phyloP scores from a whole-genome alignment of 768 basidiomycete species.

The Lactarius psammicola region DNA sequence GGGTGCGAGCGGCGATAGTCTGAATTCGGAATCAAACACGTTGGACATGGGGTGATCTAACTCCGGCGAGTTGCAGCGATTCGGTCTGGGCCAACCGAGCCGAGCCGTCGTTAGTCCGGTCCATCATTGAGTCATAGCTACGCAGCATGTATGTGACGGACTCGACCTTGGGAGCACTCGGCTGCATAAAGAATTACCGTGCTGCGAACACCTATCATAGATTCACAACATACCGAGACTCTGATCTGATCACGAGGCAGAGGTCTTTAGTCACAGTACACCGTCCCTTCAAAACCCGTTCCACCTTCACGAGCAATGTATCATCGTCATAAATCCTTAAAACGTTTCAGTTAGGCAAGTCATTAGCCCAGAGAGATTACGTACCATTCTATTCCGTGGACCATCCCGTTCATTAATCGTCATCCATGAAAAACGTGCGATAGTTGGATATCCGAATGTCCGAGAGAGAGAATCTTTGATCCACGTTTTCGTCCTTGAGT shows the following conservation, averaged over 20 bases:
- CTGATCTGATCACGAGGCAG: slow-evolving; percentile 41
- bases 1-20: neutral
- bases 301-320: slow-evolving; percentile 62
- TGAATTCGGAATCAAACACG: neutral
- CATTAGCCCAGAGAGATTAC: neutral
- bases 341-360: neutral
- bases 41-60: neutral
- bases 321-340: slow-evolving; percentile 83
- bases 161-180: neutral
- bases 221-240: slow-evolving; percentile 62
- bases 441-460: too few relatives aligned
- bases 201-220: slow-evolving; percentile 25
- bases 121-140: neutral
- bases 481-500: too few relatives aligned
- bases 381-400: too few relatives aligned
- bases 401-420: too few relatives aligned
- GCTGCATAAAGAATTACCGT: neutral
- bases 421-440: too few relatives aligned
- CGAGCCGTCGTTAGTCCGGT: neutral
- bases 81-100: too few relatives aligned
- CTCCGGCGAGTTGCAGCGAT: neutral
- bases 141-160: neutral
- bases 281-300: slow-evolving; percentile 40
- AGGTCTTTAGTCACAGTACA: slow-evolving; percentile 57
- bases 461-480: too few relatives aligned